A percentile compares a stretch with the other conserved stretches of the same genome.
phyloP scores from a whole-genome alignment of 2,329 filamentous ascomycete genomes.

The Coniella lustricola region DNA sequence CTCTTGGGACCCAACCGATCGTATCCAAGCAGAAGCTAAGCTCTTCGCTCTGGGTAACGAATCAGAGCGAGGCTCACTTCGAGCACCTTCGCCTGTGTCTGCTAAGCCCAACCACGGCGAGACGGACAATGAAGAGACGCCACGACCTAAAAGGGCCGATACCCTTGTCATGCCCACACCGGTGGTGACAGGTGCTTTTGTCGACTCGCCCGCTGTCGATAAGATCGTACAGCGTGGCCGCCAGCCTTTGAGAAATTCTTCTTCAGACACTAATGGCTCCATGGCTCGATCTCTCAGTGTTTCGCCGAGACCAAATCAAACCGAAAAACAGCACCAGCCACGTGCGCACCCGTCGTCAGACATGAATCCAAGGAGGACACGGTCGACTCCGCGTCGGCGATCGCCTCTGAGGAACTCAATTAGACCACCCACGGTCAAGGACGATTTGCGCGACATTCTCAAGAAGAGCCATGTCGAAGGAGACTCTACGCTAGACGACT shows the following conservation, averaged over 20 bases:
- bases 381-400: conserved; percentile 37
- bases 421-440: conserved; percentile 45
- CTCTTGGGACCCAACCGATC: conserved; percentile 43
- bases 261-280: background rate
- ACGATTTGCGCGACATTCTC: conserved; percentile 48
- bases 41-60: conserved; percentile 52
- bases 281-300: conserved; percentile 7
- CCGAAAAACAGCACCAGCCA: conserved; percentile 16
- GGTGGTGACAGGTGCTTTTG: conserved; percentile 46
- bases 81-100: conserved; percentile 40
- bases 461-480: conserved; percentile 46
- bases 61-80: conserved; percentile 48
- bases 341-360: conserved; percentile 20
- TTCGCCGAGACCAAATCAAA: conserved; percentile 8
- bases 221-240: conserved; percentile 29
- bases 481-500: conserved; percentile 54
- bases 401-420: conserved; percentile 47
- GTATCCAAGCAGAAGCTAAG: conserved; percentile 49
- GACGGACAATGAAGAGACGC: conserved; percentile 32
- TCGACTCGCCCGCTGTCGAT: conserved; percentile 47
- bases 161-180: conserved; percentile 46
- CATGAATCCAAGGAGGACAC: conserved; percentile 27
- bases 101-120: conserved; percentile 20
- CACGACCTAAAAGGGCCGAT: conserved; percentile 37
- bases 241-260: conserved; percentile 1